These are phyloP conservation scores for Hygrocybe coccinea DNA, from an alignment of 768 basidiomycete genomes.

Conservation along the genomic window DNA sequence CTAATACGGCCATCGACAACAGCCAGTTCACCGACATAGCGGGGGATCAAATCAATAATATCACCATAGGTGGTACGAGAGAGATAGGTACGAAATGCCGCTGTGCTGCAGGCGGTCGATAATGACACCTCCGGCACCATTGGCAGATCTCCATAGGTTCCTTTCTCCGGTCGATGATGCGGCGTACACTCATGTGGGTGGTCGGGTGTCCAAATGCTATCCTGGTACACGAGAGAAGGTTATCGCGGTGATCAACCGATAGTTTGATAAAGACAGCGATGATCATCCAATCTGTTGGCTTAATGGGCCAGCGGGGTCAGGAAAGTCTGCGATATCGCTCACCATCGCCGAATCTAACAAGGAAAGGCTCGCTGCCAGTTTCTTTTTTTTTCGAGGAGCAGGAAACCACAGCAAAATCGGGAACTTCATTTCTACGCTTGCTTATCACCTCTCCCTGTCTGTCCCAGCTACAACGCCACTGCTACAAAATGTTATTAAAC, in stretches of 20 bases:
- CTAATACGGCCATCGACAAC: too few relatives aligned
- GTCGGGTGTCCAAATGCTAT: slow-evolving; percentile 16
- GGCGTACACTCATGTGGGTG: neutral
- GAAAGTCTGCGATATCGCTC: slow-evolving; percentile 18
- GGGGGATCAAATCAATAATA: neutral
- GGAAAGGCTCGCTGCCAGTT: slow-evolving; percentile 24
- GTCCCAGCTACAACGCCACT: neutral
- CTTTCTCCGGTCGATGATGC: neutral
- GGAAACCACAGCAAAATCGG: slow-evolving; percentile 15
- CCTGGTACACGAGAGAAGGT: slow-evolving; percentile 1
- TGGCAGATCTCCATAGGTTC: neutral
- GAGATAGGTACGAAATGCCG: neutral
- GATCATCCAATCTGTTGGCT: slow-evolving; percentile 13
- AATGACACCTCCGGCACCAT: neutral
- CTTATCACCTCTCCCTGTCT: slow-evolving; percentile 17
- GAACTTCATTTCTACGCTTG: slow-evolving; percentile 24
- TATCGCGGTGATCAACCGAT: slow-evolving; percentile 4
- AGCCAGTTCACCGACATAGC: neutral
- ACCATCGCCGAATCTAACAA: slow-evolving; percentile 13
- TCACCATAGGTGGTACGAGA: too few relatives aligned
- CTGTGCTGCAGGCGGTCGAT: neutral
- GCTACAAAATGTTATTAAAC: slow-evolving; percentile 1
- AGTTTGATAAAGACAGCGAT: neutral
- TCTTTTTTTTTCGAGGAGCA: slow-evolving; percentile 30
- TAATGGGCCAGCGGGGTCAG: slow-evolving; percentile 17